phyloP scores from a whole-genome alignment of 2,329 filamentous ascomycete species.

The Periconia macrospinosa region DNA sequence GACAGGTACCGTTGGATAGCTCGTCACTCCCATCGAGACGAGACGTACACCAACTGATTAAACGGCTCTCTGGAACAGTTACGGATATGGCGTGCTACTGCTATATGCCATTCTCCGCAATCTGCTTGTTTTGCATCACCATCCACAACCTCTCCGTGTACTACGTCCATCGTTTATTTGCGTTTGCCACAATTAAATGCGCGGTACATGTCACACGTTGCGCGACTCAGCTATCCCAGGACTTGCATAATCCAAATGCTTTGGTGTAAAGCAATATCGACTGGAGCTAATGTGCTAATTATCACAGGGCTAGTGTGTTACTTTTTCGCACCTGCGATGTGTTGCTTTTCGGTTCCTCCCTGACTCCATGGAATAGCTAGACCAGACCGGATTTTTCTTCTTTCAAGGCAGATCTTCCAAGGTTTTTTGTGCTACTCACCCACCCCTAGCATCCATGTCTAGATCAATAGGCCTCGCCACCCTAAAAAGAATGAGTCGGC shows the following conservation, averaged over 20 bases:
- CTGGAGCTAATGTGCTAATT: background rate
- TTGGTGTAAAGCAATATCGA: background rate
- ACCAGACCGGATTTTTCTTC: background rate
- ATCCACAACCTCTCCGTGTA: background rate
- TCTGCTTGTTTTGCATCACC: background rate
- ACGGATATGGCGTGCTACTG: background rate
- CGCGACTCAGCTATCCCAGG: background rate
- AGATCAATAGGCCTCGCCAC: background rate
- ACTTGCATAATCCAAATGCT: background rate
- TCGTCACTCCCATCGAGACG: background rate
- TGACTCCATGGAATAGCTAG: background rate
- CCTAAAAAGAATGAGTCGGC: background rate
- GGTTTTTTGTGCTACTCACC: background rate
- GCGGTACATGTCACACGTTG: background rate
- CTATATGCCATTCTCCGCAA: background rate
- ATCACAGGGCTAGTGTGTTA: background rate
- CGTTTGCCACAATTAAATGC: background rate
- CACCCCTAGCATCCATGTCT: background rate
- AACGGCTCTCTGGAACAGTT: background rate
- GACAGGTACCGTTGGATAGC: no score
- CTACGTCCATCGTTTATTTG: background rate
- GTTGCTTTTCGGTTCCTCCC: background rate
- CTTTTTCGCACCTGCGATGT: background rate
- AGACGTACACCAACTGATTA: background rate
- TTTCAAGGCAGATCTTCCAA: no score